Percentiles rank a stretch among this genome's conserved stretches.
Conservation (phyloP, 768 basidiomycete species). For the Coprinopsis marcescibilis region DNA sequence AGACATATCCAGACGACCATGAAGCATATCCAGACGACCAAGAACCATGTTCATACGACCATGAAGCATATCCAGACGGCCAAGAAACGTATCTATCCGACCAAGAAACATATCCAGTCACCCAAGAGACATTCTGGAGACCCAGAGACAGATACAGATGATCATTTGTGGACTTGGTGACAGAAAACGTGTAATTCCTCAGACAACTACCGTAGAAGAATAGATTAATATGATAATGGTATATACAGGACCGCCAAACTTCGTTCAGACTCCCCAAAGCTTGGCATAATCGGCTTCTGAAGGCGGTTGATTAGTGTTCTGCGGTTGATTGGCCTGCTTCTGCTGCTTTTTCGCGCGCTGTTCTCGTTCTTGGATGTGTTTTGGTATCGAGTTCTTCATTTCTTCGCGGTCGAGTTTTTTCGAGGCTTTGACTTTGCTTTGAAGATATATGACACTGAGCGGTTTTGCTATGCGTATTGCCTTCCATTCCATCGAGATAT, state of each 20-base stretch:
- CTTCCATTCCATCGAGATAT: conserved; percentile 51
- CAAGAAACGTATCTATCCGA: too few relatives aligned
- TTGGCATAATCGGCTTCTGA: neutral
- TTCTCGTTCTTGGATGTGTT: conserved; percentile 12
- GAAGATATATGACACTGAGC: conserved; percentile 38
- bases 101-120: too few relatives aligned
- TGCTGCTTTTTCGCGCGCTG: conserved; percentile 12
- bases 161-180: too few relatives aligned
- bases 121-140: too few relatives aligned
- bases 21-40: neutral
- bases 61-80: too few relatives aligned
- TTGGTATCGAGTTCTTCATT: conserved; percentile 9
- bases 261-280: neutral
- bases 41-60: too few relatives aligned
- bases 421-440: conserved; percentile 25
- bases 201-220: too few relatives aligned
- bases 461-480: conserved; percentile 32
- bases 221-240: too few relatives aligned
- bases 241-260: too few relatives aligned
- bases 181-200: too few relatives aligned
- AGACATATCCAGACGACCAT: neutral
- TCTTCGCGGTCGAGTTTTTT: conserved; percentile 7
- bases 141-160: too few relatives aligned
- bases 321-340: conserved; percentile 13
- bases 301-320: conserved; percentile 15